Percentiles rank a stretch among this genome's conserved stretches.
Evolutionary conservation across 768 basidiomycete genomes (phyloP).

Genomic region (Termitomyces sp.): DNA sequence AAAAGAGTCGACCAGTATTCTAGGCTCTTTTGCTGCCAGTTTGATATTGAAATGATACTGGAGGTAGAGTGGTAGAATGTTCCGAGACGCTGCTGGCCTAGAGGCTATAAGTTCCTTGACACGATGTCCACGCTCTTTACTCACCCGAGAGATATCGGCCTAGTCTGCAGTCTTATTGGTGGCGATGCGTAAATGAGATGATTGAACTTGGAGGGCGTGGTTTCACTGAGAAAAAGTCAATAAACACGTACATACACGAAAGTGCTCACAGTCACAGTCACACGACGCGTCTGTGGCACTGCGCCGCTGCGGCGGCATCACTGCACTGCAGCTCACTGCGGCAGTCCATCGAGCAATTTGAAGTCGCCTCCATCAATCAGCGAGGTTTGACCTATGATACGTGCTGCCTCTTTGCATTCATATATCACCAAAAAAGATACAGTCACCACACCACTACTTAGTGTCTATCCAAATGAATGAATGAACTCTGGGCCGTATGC

Average conservation of each 20-base stretch:
- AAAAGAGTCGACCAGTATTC: neutral
- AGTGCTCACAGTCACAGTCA: neutral
- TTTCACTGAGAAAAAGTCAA: neutral
- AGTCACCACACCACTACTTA: too few relatives aligned
- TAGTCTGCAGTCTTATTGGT: neutral
- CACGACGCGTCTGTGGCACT: neutral
- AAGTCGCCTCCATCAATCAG: too few relatives aligned
- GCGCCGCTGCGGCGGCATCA: too few relatives aligned
- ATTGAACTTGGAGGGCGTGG: neutral
- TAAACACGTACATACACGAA: neutral
- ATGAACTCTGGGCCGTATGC: too few relatives aligned
- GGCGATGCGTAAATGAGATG: neutral
- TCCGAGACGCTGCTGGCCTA: neutral
- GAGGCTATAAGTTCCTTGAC: neutral
- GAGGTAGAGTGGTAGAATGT: neutral
- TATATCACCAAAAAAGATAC: too few relatives aligned
- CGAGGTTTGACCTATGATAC: too few relatives aligned
- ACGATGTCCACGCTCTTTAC: neutral
- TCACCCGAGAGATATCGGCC: neutral
- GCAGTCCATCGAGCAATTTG: too few relatives aligned
- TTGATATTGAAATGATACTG: neutral
- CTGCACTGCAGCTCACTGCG: too few relatives aligned
- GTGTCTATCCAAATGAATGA: too few relatives aligned
- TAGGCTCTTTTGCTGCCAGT: constrained; percentile 3
- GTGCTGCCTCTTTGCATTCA: too few relatives aligned